These are phyloP conservation scores for Lasiosphaeris hirsuta DNA, from an alignment of 495 filamentous ascomycete genomes.

Conservation along the genomic window DNA sequence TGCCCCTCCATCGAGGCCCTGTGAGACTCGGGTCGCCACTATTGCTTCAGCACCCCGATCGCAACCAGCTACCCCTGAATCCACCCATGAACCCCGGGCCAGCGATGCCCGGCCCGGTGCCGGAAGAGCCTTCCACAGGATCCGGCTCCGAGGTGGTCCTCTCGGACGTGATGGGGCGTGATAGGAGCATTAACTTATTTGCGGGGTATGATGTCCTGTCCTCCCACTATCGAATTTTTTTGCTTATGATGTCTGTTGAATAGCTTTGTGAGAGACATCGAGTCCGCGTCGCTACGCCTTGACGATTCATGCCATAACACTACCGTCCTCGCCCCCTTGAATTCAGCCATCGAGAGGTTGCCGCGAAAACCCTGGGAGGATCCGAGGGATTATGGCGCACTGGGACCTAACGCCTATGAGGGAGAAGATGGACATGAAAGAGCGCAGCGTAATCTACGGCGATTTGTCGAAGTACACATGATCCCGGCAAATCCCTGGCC, in stretches of 20 bases:
- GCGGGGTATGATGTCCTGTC: constrained; percentile 44
- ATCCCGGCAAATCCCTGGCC: constrained; percentile 75
- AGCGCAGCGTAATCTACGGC: constrained; percentile 71
- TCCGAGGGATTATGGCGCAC: constrained; percentile 67
- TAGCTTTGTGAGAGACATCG: constrained; percentile 74
- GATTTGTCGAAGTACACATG: constrained; percentile 87
- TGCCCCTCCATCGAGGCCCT: constrained; percentile 21
- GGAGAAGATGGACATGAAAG: constrained; percentile 75
- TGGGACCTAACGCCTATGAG: constrained; percentile 77
- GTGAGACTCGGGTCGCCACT: constrained; percentile 1
- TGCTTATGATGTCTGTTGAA: not conserved
- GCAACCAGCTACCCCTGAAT: constrained; percentile 36
- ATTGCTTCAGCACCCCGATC: constrained; percentile 9
- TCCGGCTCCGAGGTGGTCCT: constrained; percentile 53
- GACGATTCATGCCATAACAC: constrained; percentile 68
- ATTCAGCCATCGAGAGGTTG: constrained; percentile 72
- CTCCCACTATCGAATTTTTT: not conserved
- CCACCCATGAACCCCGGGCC: constrained; percentile 35
- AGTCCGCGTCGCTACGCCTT: constrained; percentile 64
- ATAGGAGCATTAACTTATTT: constrained; percentile 82
- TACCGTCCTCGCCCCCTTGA: constrained; percentile 85
- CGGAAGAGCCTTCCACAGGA: constrained; percentile 40
- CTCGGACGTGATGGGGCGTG: constrained; percentile 81
- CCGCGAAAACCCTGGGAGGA: constrained; percentile 96
- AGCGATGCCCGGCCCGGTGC: constrained; percentile 27